Evolutionary conservation across 2,329 filamentous ascomycete genomes (phyloP).

Genomic region (Aspergillus cejpii): DNA sequence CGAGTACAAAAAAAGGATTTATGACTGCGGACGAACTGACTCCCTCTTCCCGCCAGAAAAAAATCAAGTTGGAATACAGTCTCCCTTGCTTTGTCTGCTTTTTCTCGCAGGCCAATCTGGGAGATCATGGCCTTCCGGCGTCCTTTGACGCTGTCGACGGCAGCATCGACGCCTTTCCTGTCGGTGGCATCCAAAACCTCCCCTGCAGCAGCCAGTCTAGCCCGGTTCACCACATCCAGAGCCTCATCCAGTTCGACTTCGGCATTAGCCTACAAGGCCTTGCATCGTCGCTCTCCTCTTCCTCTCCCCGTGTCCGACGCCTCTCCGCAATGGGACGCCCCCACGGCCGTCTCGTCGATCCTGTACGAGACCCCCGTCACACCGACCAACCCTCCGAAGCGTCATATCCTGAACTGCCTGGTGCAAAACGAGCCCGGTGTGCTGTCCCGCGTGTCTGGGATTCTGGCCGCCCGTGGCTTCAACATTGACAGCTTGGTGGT

Average conservation of each 20-base stretch:
- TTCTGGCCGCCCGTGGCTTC: constrained; percentile 91
- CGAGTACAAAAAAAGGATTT: neutral
- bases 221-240: constrained; percentile 29
- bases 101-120: constrained; percentile 9
- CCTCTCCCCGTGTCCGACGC: constrained; percentile 70
- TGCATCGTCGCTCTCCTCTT: constrained; percentile 82
- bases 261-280: constrained; percentile 92
- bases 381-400: constrained; percentile 75
- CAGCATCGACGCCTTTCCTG: constrained; percentile 28
- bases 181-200: constrained; percentile 25
- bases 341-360: constrained; percentile 93
- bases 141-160: constrained; percentile 29
- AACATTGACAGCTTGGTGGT: constrained; percentile 98
- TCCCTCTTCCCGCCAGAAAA: neutral
- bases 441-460: constrained; percentile 89
- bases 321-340: constrained; percentile 75
- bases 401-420: constrained; percentile 94
- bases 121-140: constrained; percentile 37
- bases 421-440: constrained; percentile 99
- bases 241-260: constrained; percentile 64
- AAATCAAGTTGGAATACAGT: constrained; percentile 11
- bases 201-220: constrained; percentile 22
- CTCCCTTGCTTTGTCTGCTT: constrained; percentile 9
- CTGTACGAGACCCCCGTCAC: constrained; percentile 95
- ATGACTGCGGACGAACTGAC: neutral